These are phyloP conservation scores for Danielia oregonensis DNA, from an alignment of 805 yeast genomes.

Conservation along the genomic window DNA sequence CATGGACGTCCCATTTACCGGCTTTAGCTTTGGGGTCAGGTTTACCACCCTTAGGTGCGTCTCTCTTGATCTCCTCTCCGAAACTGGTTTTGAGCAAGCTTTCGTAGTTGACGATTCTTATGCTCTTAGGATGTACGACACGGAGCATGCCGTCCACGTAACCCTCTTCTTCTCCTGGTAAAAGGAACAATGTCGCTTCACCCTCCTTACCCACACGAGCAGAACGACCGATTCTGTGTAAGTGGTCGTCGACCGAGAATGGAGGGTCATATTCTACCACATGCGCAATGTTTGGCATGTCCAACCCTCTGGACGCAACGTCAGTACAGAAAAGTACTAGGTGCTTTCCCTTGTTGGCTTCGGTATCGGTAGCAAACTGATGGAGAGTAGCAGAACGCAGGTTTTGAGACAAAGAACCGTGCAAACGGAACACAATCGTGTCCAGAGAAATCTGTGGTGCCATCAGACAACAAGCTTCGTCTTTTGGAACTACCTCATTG, in stretches of 20 bases:
- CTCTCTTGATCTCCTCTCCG: constrained; percentile 33
- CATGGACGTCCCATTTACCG: constrained; percentile 83
- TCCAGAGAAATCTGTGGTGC: constrained; percentile 49
- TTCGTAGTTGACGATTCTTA: constrained; percentile 35
- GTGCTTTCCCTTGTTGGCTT: constrained; percentile 40
- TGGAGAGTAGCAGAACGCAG: constrained; percentile 73
- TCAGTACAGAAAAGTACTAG: constrained; percentile 88
- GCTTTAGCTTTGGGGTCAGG: constrained; percentile 38
- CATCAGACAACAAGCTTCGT: constrained; percentile 38
- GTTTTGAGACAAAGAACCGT: constrained; percentile 88
- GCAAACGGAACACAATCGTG: constrained; percentile 60
- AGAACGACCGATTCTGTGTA: constrained; percentile 95
- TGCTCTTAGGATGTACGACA: constrained; percentile 36
- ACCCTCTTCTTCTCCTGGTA: constrained; percentile 89
- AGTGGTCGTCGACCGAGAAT: constrained; percentile 87
- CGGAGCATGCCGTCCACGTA: constrained; percentile 55
- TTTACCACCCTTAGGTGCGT: constrained; percentile 30
- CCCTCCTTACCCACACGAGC: constrained; percentile 96
- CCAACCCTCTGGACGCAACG: constrained; percentile 96
- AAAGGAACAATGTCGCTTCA: constrained; percentile 66
- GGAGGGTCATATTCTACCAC: constrained; percentile 96
- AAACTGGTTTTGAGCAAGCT: constrained; percentile 29
- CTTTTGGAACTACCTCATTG: too few relatives aligned
- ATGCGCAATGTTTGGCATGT: constrained; percentile 78
- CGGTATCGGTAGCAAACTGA: constrained; percentile 46